phyloP scores from a whole-genome alignment of 164 flowering plant genomes.

The Nelumbo lutea region DNA sequence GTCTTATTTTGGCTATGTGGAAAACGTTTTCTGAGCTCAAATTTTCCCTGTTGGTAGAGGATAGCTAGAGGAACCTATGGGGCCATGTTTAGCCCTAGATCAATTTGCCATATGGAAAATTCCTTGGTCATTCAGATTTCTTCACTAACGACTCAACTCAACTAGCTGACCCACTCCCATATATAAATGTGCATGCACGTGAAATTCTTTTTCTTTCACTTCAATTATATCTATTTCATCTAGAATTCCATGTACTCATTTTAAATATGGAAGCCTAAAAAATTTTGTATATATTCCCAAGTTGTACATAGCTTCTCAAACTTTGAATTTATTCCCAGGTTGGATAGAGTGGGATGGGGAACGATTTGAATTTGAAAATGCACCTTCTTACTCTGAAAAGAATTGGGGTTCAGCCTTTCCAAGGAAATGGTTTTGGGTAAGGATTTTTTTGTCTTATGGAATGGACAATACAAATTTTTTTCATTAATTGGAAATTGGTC shows the following conservation, averaged over 20 bases:
- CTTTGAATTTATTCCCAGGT: conserved; percentile 43
- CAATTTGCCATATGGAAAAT: no score
- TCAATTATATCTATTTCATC: background rate
- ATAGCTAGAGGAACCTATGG: no score
- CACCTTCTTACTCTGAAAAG: conserved; percentile 97
- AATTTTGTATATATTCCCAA: background rate
- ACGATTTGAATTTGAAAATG: conserved; percentile 78
- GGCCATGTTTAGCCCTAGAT: no score
- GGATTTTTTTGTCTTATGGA: background rate
- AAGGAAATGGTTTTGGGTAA: conserved; percentile 98
- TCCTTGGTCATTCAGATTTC: no score
- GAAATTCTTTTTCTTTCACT: no score
- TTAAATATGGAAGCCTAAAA: background rate
- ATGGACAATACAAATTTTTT: background rate
- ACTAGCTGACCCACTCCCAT: no score
- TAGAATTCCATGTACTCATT: background rate
- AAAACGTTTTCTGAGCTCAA: no score
- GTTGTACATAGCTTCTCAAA: conserved; percentile 3
- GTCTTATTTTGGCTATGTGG: no score
- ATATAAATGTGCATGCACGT: no score
- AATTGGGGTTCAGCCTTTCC: conserved; percentile 99
- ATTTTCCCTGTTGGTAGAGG: no score
- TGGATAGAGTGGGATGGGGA: conserved; percentile 99
- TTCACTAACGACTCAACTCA: no score
- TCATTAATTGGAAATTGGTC: background rate